These are phyloP conservation scores for Thielaviopsis punctulata DNA, from an alignment of 2,329 filamentous ascomycete genomes.

Conservation along the genomic window DNA sequence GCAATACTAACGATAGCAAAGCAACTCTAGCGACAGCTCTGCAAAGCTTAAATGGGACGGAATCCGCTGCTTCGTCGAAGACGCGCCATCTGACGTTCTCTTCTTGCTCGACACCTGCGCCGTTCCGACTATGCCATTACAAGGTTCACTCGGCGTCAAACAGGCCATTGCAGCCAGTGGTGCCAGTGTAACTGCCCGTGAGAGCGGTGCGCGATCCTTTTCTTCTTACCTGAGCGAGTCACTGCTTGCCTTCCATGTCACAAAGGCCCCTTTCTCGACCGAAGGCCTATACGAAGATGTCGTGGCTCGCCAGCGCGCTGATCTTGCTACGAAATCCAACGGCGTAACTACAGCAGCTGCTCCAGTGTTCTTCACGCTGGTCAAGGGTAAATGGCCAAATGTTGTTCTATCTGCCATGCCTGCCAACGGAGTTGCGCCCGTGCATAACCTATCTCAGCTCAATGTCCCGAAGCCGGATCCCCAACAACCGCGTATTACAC, in stretches of 20 bases:
- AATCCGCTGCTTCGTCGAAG: constrained; percentile 44
- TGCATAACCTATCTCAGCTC: constrained; percentile 5
- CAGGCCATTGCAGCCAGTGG: constrained; percentile 45
- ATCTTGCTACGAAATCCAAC: constrained; percentile 30
- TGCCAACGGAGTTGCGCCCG: not conserved
- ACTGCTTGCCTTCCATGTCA: constrained; percentile 34
- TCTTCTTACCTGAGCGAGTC: constrained; percentile 39
- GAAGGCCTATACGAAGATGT: constrained; percentile 41
- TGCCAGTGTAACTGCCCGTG: constrained; percentile 26
- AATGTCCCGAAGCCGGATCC: constrained; percentile 9
- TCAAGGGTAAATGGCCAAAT: constrained; percentile 31
- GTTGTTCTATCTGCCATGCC: constrained; percentile 5
- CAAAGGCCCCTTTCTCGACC: constrained; percentile 32
- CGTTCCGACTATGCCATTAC: constrained; percentile 29
- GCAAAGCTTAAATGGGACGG: constrained; percentile 45
- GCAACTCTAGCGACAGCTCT: constrained; percentile 39
- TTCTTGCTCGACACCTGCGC: constrained; percentile 46
- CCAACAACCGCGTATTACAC: constrained; percentile 4
- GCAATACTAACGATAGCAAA: constrained; percentile 27
- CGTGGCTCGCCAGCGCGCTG: constrained; percentile 26
- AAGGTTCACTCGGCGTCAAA: constrained; percentile 39
- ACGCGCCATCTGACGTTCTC: constrained; percentile 45
- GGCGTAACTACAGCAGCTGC: constrained; percentile 24
- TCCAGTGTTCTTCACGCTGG: constrained; percentile 39
- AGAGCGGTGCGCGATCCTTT: constrained; percentile 32